Evolutionary conservation across 2,329 filamentous ascomycete species (phyloP).

Genomic region (Botryotinia convoluta): DNA sequence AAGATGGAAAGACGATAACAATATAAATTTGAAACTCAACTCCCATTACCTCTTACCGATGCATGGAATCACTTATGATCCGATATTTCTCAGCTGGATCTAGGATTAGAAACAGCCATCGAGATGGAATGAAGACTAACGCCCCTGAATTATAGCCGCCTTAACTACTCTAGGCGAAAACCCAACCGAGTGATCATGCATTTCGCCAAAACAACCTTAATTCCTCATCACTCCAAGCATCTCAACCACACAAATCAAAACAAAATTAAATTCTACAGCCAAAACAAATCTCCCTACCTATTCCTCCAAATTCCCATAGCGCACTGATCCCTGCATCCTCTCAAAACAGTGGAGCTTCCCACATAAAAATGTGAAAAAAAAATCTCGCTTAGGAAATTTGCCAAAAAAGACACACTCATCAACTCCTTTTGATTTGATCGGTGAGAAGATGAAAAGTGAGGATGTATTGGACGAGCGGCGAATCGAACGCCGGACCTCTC

Average conservation of each 20-base stretch:
- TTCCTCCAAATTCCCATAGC: too few relatives aligned
- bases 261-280: too few relatives aligned
- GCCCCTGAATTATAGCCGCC: not conserved
- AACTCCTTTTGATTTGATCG: too few relatives aligned
- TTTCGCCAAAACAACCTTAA: not conserved
- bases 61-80: not conserved
- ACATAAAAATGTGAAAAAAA: not conserved
- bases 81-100: not conserved
- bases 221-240: not conserved
- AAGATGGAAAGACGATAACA: not conserved
- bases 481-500: slow-evolving; percentile 12
- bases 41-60: not conserved
- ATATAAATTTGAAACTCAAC: not conserved
- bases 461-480: not conserved
- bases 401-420: rapidly evolving
- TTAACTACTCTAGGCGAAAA: not conserved
- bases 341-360: too few relatives aligned
- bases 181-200: not conserved
- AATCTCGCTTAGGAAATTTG: not conserved
- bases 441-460: rapidly evolving
- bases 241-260: not conserved
- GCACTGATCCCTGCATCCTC: too few relatives aligned
- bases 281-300: too few relatives aligned
- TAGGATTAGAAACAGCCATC: not conserved
- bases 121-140: not conserved